phyloP scores from a whole-genome alignment of 768 basidiomycete genomes.

The Neoboletus subvelutipes region DNA sequence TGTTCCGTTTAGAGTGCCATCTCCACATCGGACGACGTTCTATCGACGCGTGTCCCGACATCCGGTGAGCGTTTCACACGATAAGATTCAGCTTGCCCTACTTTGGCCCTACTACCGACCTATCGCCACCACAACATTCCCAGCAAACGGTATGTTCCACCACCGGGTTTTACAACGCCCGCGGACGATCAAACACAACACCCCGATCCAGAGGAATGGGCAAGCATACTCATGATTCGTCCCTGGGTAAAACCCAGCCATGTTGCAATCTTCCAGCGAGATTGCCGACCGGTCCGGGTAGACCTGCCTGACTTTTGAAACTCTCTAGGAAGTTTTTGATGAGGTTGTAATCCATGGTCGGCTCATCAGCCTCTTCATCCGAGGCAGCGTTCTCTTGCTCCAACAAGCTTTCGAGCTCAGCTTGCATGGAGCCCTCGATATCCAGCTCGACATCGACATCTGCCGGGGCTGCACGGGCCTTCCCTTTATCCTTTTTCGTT shows the following conservation, averaged over 20 bases:
- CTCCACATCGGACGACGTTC: no score
- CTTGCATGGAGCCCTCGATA: slow-evolving; percentile 87
- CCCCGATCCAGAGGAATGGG: background rate
- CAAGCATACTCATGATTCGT: slow-evolving; percentile 41
- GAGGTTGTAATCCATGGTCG: slow-evolving; percentile 77
- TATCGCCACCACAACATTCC: background rate
- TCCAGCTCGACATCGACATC: slow-evolving; percentile 55
- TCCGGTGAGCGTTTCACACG: background rate
- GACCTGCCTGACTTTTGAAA: slow-evolving; percentile 87
- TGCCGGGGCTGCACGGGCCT: slow-evolving; percentile 30
- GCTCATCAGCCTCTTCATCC: slow-evolving; percentile 50
- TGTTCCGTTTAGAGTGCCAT: background rate
- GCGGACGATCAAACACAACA: background rate
- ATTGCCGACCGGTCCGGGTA: slow-evolving; percentile 89
- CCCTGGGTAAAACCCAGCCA: slow-evolving; percentile 73
- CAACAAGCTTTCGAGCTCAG: slow-evolving; percentile 70
- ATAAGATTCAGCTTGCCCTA: background rate
- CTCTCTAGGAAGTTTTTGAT: slow-evolving; percentile 98
- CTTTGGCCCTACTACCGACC: background rate
- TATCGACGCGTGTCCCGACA: no score
- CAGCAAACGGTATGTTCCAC: background rate
- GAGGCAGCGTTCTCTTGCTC: slow-evolving; percentile 48
- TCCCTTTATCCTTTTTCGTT: slow-evolving; percentile 50
- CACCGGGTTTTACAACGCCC: background rate
- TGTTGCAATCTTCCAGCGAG: slow-evolving; percentile 81